These are phyloP conservation scores for Chrysanthemum lavandulifolium DNA, from an alignment of 129 eudicot species.

Conservation along the genomic window DNA sequence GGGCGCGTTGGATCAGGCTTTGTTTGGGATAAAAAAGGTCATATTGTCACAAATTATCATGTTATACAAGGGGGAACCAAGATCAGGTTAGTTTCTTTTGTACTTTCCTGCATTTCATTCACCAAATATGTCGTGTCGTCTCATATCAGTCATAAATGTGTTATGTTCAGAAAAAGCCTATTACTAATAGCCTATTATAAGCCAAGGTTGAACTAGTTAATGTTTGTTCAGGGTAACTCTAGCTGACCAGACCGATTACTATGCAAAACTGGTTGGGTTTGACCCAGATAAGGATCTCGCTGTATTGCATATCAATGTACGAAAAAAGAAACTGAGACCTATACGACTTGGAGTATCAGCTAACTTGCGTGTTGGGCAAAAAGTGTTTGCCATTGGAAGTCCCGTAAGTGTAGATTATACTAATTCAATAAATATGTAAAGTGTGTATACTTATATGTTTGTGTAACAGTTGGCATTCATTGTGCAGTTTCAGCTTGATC, in stretches of 20 bases:
- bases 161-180: constrained; percentile 5
- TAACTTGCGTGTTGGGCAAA: constrained; percentile 89
- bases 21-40: constrained; percentile 79
- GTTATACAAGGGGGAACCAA: constrained; percentile 79
- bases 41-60: constrained; percentile 78
- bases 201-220: constrained; percentile 4
- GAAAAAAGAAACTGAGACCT: constrained; percentile 72
- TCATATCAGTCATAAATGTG: not conserved
- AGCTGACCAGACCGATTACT: constrained; percentile 73
- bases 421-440: not conserved
- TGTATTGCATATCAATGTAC: constrained; percentile 59
- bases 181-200: not conserved
- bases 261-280: constrained; percentile 82
- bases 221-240: constrained; percentile 78
- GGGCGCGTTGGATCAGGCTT: constrained; percentile 83
- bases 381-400: constrained; percentile 85
- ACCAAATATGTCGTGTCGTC: not conserved
- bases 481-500: constrained; percentile 96
- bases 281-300: constrained; percentile 92
- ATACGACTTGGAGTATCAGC: constrained; percentile 77
- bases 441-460: not conserved
- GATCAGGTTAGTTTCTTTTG: constrained; percentile 49
- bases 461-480: not conserved
- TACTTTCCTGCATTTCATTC: not conserved
- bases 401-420: constrained; percentile 49